Conservation (phyloP, 805 yeast species). For the Schizosaccharomyces cryophilus region DNA sequence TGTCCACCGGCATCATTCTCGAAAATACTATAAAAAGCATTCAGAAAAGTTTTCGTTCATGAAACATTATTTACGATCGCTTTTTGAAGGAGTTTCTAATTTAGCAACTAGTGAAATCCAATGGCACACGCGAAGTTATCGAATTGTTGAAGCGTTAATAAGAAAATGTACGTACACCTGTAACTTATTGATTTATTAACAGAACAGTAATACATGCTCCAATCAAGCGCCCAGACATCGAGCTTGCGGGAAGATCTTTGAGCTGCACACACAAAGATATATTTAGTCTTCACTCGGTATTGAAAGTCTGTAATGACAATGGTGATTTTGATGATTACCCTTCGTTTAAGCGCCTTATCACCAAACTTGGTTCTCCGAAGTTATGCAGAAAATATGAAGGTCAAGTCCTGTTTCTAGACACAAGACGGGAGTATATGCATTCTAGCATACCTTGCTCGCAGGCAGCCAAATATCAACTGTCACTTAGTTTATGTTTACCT, state of each 20-base stretch:
- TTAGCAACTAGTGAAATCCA: background rate
- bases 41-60: background rate
- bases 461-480: background rate
- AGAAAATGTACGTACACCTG: background rate
- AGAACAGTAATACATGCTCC: too few species aligned
- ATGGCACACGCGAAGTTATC: background rate
- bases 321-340: background rate
- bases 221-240: too few species aligned
- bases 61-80: background rate
- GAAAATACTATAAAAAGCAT: background rate
- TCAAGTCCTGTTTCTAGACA: background rate
- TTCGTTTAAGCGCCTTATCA: background rate
- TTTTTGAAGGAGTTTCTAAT: background rate
- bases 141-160: background rate
- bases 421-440: background rate
- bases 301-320: background rate
- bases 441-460: background rate
- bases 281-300: background rate
- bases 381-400: background rate
- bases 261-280: background rate
- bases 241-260: background rate
- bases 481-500: background rate
- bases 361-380: background rate
- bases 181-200: too few species aligned
- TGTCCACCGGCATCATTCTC: background rate